Conservation (phyloP, 2,329 filamentous ascomycete species). For the Verticillium albo-atrum region DNA sequence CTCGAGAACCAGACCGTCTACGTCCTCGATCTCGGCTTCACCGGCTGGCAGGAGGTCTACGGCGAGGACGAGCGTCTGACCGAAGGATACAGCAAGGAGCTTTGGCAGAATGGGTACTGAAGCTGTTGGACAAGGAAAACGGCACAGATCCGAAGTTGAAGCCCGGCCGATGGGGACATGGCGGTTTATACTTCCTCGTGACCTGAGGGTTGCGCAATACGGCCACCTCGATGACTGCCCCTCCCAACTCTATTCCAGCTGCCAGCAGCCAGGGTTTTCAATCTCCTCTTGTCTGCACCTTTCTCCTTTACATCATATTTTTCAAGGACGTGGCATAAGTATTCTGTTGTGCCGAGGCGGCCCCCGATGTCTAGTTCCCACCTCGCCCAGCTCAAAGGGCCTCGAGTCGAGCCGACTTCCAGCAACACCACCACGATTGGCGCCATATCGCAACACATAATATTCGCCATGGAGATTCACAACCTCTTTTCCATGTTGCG, state of each 20-base stretch:
- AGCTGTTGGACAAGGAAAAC: neutral
- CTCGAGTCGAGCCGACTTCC: no score
- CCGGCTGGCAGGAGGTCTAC: conserved; percentile 81
- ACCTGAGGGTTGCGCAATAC: neutral
- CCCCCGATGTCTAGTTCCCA: no score
- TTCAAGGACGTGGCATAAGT: no score
- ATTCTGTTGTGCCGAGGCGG: no score
- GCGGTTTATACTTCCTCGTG: neutral
- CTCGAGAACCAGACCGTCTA: conserved; percentile 63
- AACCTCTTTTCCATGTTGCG: no score
- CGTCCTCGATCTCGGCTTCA: conserved; percentile 80
- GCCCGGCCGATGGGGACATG: neutral
- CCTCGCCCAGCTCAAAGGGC: no score
- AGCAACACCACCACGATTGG: no score
- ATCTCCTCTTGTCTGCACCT: neutral
- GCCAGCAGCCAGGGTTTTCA: neutral
- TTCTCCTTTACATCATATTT: neutral
- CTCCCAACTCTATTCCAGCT: neutral
- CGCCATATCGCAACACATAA: no score
- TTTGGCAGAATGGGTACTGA: conserved; percentile 66
- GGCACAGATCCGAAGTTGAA: neutral
- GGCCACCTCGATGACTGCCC: neutral
- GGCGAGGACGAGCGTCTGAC: conserved; percentile 77
- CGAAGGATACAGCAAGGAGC: conserved; percentile 76
- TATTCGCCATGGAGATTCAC: no score